A percentile compares a stretch with the other conserved stretches of the same genome.
These are phyloP conservation scores for Alternaria conjuncta DNA, from an alignment of 2,329 filamentous ascomycete species.

Conservation along the genomic window DNA sequence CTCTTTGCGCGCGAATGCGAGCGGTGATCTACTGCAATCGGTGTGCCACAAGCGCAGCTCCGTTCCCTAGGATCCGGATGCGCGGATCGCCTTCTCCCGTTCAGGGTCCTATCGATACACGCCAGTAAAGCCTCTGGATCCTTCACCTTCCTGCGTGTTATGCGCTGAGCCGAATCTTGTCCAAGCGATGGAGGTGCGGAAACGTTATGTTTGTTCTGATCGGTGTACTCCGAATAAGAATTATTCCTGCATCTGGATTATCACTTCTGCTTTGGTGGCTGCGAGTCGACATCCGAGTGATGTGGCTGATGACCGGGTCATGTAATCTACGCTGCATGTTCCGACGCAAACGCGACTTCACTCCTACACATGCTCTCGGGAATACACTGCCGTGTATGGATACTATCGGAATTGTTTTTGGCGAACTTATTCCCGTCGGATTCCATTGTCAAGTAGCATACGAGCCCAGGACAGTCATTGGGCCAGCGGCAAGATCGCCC, in stretches of 20 bases:
- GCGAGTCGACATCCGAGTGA: background rate
- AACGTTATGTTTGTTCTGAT: background rate
- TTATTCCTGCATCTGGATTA: background rate
- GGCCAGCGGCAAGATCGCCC: background rate
- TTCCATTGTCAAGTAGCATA: background rate
- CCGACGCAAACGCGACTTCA: background rate
- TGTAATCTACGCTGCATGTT: background rate
- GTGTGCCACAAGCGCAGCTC: background rate
- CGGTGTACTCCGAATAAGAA: background rate
- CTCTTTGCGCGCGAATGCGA: background rate
- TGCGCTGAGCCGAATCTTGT: constrained; percentile 4
- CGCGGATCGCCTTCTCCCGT: background rate
- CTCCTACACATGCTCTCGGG: background rate
- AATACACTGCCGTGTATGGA: background rate
- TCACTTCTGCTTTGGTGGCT: background rate
- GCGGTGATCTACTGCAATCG: background rate
- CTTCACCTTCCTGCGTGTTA: background rate
- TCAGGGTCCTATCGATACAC: background rate
- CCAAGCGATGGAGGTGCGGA: constrained; percentile 6
- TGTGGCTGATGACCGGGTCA: background rate
- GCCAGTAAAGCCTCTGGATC: background rate
- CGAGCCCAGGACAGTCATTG: background rate
- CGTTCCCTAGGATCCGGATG: background rate
- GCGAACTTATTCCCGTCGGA: background rate
- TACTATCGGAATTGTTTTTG: too few species aligned